A percentile compares a stretch with the other conserved stretches of the same genome.
Conservation (phyloP, 192 early-diverging fungal species). For the Backusella psychrophila region DNA sequence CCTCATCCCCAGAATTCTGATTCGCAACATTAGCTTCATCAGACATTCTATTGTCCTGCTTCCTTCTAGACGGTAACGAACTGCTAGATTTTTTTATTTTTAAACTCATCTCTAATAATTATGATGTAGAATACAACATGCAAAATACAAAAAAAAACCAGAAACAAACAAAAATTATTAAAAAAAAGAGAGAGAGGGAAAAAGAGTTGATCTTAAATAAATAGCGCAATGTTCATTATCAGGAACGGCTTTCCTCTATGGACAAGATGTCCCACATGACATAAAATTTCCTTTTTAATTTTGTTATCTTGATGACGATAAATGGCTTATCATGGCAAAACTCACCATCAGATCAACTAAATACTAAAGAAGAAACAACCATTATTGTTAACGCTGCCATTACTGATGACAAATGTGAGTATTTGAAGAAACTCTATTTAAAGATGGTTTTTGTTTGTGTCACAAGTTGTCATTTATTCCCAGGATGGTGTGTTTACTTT, state of each 20-base stretch:
- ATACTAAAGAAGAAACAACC: background rate
- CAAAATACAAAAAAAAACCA: background rate
- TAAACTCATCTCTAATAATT: background rate
- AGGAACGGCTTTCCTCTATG: background rate
- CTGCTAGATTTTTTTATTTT: background rate
- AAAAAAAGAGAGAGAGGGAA: background rate
- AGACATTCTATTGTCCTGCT: background rate
- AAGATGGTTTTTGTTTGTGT: background rate
- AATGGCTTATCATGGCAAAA: background rate
- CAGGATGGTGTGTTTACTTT: background rate
- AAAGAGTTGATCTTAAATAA: background rate
- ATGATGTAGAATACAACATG: background rate
- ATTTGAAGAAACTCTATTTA: background rate
- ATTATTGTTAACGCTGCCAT: background rate
- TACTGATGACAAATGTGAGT: background rate
- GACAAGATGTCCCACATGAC: background rate
- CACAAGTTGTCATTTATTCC: background rate
- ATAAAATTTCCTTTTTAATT: background rate
- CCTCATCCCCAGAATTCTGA: background rate
- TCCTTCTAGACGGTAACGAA: background rate
- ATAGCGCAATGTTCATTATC: background rate
- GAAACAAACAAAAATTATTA: background rate
- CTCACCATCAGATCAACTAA: background rate
- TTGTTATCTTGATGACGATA: background rate
- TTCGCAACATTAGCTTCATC: background rate